Conservation (phyloP, 768 basidiomycete genomes). For the Rhodosporidiobolus sp. region DNA sequence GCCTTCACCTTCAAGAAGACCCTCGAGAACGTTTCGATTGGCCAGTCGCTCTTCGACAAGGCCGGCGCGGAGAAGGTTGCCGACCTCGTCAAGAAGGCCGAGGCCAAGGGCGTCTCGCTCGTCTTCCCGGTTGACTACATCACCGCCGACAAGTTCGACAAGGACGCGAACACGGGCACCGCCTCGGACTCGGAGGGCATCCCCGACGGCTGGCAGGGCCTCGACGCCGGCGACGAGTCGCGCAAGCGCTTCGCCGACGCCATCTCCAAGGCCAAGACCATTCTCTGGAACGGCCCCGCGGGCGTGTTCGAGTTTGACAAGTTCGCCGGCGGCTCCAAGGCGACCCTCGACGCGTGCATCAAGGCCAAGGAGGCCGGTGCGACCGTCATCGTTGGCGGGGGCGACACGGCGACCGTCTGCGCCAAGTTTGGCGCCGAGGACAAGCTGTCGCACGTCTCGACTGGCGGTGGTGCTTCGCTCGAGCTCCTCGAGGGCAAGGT, state of each 20-base stretch:
- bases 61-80: constrained; percentile 82
- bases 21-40: constrained; percentile 81
- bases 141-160: constrained; percentile 91
- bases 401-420: constrained; percentile 92
- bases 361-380: constrained; percentile 81
- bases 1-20: constrained; percentile 99
- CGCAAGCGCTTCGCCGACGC: constrained; percentile 72
- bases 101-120: constrained; percentile 83
- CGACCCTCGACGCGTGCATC: constrained; percentile 77
- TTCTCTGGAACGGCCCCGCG: constrained; percentile 90
- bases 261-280: constrained; percentile 85
- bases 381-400: constrained; percentile 92
- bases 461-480: constrained; percentile 77
- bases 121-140: constrained; percentile 95
- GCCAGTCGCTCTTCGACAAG: constrained; percentile 87
- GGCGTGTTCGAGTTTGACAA: constrained; percentile 96
- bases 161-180: constrained; percentile 73
- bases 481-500: constrained; percentile 99
- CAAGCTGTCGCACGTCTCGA: constrained; percentile 91
- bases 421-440: constrained; percentile 81
- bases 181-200: constrained; percentile 85
- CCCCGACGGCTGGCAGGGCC: constrained; percentile 89
- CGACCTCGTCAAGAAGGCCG: constrained; percentile 82
- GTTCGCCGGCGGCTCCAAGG: constrained; percentile 79
- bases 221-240: constrained; percentile 84